Percentiles rank a stretch among this genome's conserved stretches.
These are phyloP conservation scores for Handroanthus guayacan DNA, from an alignment of 257 asterid species.

Conservation along the genomic window DNA sequence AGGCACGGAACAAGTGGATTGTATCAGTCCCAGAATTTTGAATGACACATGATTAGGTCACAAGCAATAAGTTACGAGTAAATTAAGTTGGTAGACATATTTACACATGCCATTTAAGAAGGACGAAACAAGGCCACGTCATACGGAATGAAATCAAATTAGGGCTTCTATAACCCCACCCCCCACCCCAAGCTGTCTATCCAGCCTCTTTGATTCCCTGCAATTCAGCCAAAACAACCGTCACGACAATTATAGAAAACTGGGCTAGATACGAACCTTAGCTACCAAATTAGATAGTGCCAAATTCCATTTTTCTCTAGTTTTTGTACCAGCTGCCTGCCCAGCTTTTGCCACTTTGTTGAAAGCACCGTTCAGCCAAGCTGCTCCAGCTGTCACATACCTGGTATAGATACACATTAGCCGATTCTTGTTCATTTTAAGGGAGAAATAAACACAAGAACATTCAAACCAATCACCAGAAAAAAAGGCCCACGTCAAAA, in stretches of 20 bases:
- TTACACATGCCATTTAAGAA: conserved; percentile 14
- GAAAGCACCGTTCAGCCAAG: conserved; percentile 95
- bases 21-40: not conserved
- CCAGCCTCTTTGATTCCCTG: not conserved
- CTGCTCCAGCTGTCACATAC: conserved; percentile 91
- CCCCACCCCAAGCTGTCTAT: not conserved
- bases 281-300: conserved; percentile 84
- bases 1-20: not conserved
- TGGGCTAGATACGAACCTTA: conserved; percentile 55
- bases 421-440: conserved; percentile 25
- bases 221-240: conserved; percentile 10
- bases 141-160: not conserved
- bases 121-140: not conserved
- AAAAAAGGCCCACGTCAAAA: not conserved
- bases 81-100: not conserved
- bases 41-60: not conserved
- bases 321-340: conserved; percentile 88
- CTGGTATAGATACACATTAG: conserved; percentile 53
- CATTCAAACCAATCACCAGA: conserved; percentile 17
- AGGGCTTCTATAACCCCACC: not conserved
- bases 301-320: conserved; percentile 87
- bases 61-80: not conserved
- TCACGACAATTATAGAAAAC: not conserved
- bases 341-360: conserved; percentile 90
- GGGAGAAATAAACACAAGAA: conserved; percentile 4